These are phyloP conservation scores for Kwoniella sp. DNA, from an alignment of 768 basidiomycete species.

Conservation along the genomic window DNA sequence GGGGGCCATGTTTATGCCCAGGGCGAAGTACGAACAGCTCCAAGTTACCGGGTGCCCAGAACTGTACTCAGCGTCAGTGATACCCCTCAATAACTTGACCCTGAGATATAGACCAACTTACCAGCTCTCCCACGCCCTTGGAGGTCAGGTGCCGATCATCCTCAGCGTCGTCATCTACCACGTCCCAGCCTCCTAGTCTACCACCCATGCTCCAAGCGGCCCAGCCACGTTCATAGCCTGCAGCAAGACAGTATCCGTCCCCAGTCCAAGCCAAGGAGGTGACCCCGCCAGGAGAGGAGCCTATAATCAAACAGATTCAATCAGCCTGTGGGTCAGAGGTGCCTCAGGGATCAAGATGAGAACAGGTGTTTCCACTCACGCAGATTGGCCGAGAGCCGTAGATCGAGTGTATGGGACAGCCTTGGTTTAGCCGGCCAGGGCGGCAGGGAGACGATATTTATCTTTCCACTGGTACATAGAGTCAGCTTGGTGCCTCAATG, in stretches of 20 bases:
- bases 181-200: constrained; percentile 76
- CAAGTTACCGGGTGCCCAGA: constrained; percentile 91
- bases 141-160: constrained; percentile 41
- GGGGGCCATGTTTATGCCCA: constrained; percentile 56
- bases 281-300: constrained; percentile 44
- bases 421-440: constrained; percentile 65
- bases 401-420: constrained; percentile 63
- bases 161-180: constrained; percentile 73
- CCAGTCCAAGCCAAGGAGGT: constrained; percentile 81
- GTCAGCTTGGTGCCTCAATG: neutral
- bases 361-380: too few species aligned
- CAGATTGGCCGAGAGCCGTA: constrained; percentile 36
- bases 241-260: constrained; percentile 91
- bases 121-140: constrained; percentile 71
- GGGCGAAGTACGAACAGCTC: constrained; percentile 71
- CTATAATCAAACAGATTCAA: constrained; percentile 8
- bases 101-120: constrained; percentile 57
- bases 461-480: constrained; percentile 62
- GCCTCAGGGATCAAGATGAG: constrained; percentile 1
- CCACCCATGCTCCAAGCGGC: constrained; percentile 87
- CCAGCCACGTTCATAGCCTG: constrained; percentile 89
- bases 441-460: constrained; percentile 72
- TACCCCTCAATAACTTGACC: neutral
- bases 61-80: constrained; percentile 60
- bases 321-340: neutral